phyloP scores from a whole-genome alignment of 2,329 filamentous ascomycete species.

The Fusarium sp. region DNA sequence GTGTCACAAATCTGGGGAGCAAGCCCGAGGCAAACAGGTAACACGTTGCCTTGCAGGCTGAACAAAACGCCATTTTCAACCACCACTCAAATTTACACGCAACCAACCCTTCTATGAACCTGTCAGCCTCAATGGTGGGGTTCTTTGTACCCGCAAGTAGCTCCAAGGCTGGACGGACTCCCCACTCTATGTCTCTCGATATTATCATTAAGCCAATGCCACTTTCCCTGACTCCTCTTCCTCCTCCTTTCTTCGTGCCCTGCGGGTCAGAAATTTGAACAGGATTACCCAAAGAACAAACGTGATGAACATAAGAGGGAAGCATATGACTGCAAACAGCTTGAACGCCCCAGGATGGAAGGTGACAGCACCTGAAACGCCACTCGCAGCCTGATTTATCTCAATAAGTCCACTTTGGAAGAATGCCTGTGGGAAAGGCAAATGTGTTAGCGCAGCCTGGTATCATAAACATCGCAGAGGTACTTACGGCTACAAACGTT shows the following conservation, averaged over 20 bases:
- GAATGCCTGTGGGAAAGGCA: not conserved
- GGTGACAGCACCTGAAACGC: not conserved
- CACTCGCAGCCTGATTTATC: not conserved
- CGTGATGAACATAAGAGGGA: not conserved
- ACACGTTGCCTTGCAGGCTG: too few species aligned
- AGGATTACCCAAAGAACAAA: not conserved
- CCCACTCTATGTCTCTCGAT: too few species aligned
- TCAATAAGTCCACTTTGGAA: not conserved
- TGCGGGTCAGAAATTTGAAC: not conserved
- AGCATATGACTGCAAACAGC: not conserved
- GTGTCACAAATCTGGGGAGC: too few species aligned
- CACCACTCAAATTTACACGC: too few species aligned
- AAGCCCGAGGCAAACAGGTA: too few species aligned
- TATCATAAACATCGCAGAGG: not conserved
- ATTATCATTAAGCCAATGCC: too few species aligned
- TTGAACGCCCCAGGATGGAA: not conserved
- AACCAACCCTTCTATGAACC: too few species aligned
- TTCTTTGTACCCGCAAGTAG: too few species aligned
- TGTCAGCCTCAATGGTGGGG: too few species aligned
- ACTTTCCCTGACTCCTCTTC: not conserved
- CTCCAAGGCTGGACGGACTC: too few species aligned
- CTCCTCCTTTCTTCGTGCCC: not conserved
- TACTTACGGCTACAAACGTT: slow-evolving; percentile 47
- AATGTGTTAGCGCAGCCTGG: not conserved
- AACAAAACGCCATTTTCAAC: too few species aligned